A percentile compares a stretch with the other conserved stretches of the same genome.
Conservation (phyloP, 2,329 filamentous ascomycete species). For the Penicillium sp. region DNA sequence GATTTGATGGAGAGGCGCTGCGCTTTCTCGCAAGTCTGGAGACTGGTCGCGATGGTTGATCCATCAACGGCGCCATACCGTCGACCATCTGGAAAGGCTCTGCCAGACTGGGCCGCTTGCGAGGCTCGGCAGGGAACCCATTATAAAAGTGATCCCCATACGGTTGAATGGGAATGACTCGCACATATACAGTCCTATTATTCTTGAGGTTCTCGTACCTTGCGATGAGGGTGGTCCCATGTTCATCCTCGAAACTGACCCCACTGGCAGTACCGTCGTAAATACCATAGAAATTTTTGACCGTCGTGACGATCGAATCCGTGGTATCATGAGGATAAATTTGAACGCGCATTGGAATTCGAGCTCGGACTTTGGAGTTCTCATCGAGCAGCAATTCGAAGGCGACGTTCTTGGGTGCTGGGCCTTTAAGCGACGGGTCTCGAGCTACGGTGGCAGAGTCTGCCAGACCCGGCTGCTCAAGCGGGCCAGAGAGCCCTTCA, state of each 20-base stretch:
- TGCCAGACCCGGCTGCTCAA: constrained; percentile 32
- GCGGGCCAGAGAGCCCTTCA: constrained; percentile 36
- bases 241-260: constrained; percentile 90
- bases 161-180: constrained; percentile 66
- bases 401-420: constrained; percentile 59
- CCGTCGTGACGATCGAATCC: constrained; percentile 94
- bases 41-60: constrained; percentile 63
- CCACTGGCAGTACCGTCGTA: constrained; percentile 79
- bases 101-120: constrained; percentile 59
- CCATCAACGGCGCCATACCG: constrained; percentile 50
- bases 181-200: constrained; percentile 90
- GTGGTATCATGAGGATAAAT: constrained; percentile 96
- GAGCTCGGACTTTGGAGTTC: constrained; percentile 57
- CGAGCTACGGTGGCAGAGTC: constrained; percentile 28
- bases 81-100: constrained; percentile 65
- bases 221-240: constrained; percentile 87
- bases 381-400: constrained; percentile 63
- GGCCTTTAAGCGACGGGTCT: constrained; percentile 39
- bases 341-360: constrained; percentile 68
- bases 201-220: constrained; percentile 93
- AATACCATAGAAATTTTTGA: constrained; percentile 98
- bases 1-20: constrained; percentile 71
- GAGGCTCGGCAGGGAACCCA: constrained; percentile 52
- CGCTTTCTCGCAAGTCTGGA: constrained; percentile 72
- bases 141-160: constrained; percentile 49